Conservation (phyloP, 140 eudicot species). For the Flaveria floridana region DNA sequence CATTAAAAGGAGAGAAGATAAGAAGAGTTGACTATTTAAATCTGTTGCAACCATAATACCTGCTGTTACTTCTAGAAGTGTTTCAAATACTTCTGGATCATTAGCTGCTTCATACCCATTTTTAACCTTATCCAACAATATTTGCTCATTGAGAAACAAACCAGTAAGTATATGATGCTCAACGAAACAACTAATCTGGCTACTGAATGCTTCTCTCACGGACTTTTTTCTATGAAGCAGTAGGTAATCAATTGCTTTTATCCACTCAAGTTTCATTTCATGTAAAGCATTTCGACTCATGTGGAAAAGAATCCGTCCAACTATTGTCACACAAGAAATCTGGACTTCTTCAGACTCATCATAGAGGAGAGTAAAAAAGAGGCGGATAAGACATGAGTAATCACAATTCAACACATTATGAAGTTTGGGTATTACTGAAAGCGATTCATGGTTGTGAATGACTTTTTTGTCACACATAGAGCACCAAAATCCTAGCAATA, state of each 20-base stretch:
- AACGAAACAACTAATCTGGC: constrained; percentile 67
- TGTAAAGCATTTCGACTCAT: constrained; percentile 46
- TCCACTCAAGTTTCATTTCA: constrained; percentile 62
- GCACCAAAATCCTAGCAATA: constrained; percentile 78
- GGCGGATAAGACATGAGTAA: constrained; percentile 47
- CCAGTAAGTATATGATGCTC: constrained; percentile 53
- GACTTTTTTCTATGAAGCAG: constrained; percentile 66
- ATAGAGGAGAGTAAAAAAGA: constrained; percentile 66
- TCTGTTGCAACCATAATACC: constrained; percentile 73
- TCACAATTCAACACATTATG: constrained; percentile 41
- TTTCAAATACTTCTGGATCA: constrained; percentile 74
- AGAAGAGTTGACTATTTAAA: constrained; percentile 59
- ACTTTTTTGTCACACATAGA: constrained; percentile 62
- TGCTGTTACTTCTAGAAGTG: constrained; percentile 80
- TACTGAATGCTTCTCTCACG: constrained; percentile 75
- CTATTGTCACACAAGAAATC: constrained; percentile 59
- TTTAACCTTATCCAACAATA: constrained; percentile 67
- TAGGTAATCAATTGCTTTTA: constrained; percentile 58
- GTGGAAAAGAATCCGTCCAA: constrained; percentile 65
- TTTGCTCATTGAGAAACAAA: constrained; percentile 54
- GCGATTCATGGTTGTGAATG: constrained; percentile 30
- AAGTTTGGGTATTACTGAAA: constrained; percentile 30
- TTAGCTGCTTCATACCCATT: constrained; percentile 61
- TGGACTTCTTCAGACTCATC: constrained; percentile 89
- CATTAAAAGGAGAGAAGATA: constrained; percentile 67